Percentiles rank a stretch among this genome's conserved stretches.
Conservation (phyloP, 805 yeast species). For the Monosporozyma yasuniensis region DNA sequence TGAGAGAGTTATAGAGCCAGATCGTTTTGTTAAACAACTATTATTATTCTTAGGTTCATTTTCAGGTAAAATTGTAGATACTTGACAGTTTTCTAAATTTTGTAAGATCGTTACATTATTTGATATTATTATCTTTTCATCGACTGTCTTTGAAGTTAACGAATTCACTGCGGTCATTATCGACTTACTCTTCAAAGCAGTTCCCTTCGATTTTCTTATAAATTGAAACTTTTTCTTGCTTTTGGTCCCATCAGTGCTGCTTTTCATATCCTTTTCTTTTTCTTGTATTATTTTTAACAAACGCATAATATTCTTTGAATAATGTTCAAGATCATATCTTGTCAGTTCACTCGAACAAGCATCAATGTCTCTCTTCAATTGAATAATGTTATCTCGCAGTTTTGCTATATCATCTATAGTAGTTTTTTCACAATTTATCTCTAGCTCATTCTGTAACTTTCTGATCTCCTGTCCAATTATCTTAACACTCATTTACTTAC, state of each 20-base stretch:
- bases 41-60: background rate
- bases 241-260: background rate
- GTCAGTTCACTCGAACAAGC: constrained; percentile 10
- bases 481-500: background rate
- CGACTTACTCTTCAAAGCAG: background rate
- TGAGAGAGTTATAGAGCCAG: constrained; percentile 17
- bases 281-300: constrained; percentile 10
- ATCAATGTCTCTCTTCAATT: constrained; percentile 8
- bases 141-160: background rate
- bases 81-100: constrained; percentile 10
- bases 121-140: background rate
- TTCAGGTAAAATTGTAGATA: background rate
- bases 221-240: constrained; percentile 1
- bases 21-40: background rate
- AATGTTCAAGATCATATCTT: constrained; percentile 14
- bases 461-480: constrained; percentile 2
- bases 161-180: background rate
- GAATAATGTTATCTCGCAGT: constrained; percentile 4
- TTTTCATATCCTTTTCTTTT: background rate
- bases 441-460: constrained; percentile 1
- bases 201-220: constrained; percentile 1
- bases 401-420: background rate
- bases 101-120: constrained; percentile 4
- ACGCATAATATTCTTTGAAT: constrained; percentile 9
- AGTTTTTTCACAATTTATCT: background rate